A percentile compares a stretch with the other conserved stretches of the same genome.
These are phyloP conservation scores for Cryptosporidium sp. DNA, from an alignment of 169 alveolate genomes.

Conservation along the genomic window DNA sequence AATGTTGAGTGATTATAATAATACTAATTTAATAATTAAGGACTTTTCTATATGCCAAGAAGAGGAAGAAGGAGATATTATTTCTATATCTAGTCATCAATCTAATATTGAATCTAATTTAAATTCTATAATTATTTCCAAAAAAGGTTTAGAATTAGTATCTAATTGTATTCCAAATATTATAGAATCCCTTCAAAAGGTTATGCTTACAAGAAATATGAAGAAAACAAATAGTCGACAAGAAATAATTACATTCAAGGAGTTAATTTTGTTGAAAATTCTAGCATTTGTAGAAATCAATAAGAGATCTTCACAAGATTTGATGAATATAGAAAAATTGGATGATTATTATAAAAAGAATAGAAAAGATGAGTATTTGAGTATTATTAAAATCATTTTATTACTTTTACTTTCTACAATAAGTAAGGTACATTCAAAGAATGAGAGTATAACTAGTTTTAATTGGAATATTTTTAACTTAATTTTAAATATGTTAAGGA, in stretches of 20 bases:
- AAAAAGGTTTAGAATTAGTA: slow-evolving; percentile 4
- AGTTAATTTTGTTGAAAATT: slow-evolving; percentile 20
- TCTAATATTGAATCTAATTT: too few species aligned
- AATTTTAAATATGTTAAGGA: slow-evolving; percentile 2
- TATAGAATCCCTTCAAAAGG: slow-evolving; percentile 25
- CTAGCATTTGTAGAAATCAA: slow-evolving; percentile 29
- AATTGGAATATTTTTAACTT: slow-evolving; percentile 13
- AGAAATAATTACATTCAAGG: slow-evolving; percentile 35
- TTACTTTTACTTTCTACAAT: slow-evolving; percentile 33
- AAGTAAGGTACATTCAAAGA: slow-evolving; percentile 5
- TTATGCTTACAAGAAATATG: slow-evolving; percentile 4
- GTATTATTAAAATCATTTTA: slow-evolving; percentile 15
- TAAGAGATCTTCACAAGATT: not conserved
- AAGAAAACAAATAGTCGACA: not conserved
- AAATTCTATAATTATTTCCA: not conserved
- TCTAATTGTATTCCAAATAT: slow-evolving; percentile 9
- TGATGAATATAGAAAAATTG: too few species aligned
- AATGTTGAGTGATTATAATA: not conserved
- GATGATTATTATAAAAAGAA: too few species aligned
- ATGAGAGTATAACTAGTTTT: not conserved
- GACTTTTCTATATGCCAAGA: not conserved
- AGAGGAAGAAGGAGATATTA: not conserved
- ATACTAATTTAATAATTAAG: not conserved
- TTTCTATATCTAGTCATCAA: not conserved
- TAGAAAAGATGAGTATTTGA: not conserved